phyloP scores from a whole-genome alignment of 108 stramenopile genomes.

The Stephanodiscus triporus region DNA sequence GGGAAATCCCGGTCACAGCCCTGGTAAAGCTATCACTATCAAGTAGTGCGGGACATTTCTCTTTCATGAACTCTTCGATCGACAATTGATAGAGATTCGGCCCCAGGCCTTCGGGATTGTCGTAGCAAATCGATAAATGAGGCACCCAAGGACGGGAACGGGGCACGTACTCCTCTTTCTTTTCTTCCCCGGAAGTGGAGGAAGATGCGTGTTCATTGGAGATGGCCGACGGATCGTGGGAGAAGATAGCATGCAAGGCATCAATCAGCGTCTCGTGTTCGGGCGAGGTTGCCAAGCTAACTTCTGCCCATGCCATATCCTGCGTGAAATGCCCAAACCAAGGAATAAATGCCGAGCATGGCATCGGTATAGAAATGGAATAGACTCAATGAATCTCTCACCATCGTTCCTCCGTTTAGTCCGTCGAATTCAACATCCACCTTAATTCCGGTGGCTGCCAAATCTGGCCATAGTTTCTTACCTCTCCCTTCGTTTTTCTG shows the following conservation, averaged over 20 bases:
- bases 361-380: neutral
- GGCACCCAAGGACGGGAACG: constrained; percentile 40
- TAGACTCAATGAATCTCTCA: constrained; percentile 7
- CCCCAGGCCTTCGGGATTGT: constrained; percentile 41
- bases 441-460: constrained; percentile 28
- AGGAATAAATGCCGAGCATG: neutral
- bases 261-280: constrained; percentile 42
- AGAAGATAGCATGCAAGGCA: constrained; percentile 27
- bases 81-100: constrained; percentile 18
- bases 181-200: neutral
- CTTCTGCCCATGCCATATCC: constrained; percentile 54
- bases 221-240: neutral
- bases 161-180: constrained; percentile 17
- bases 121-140: constrained; percentile 49
- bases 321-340: neutral
- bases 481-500: neutral
- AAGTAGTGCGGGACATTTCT: constrained; percentile 31
- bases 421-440: constrained; percentile 41
- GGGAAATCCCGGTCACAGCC: constrained; percentile 29
- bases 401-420: constrained; percentile 44
- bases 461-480: constrained; percentile 37
- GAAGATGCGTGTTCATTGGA: neutral
- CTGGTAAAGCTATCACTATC: constrained; percentile 15
- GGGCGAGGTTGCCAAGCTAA: constrained; percentile 30
- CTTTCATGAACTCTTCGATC: constrained; percentile 25